These are phyloP conservation scores for Microcyclosporella mali DNA, from an alignment of 2,329 filamentous ascomycete genomes.

Conservation along the genomic window DNA sequence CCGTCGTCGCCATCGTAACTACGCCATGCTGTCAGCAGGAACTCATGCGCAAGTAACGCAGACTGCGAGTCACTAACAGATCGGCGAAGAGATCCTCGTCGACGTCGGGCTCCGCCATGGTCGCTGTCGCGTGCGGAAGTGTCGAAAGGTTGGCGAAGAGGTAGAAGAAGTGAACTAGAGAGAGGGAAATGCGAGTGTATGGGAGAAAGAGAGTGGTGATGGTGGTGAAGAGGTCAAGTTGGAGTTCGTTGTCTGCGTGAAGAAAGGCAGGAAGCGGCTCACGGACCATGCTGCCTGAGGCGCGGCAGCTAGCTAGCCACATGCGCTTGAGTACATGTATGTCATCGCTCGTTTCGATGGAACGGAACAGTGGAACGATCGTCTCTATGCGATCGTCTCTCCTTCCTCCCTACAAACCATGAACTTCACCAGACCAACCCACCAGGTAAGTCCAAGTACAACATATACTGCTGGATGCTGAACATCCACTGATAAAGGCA, in stretches of 20 bases:
- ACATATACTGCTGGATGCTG: not conserved
- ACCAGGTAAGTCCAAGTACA: constrained; percentile 31
- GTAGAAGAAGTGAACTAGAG: not conserved
- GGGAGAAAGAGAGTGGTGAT: not conserved
- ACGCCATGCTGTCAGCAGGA: constrained; percentile 1
- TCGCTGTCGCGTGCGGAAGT: constrained; percentile 24
- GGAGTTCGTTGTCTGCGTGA: not conserved
- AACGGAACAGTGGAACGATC: too few relatives aligned
- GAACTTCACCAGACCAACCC: constrained; percentile 40
- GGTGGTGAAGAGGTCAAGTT: not conserved
- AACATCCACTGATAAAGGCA: not conserved
- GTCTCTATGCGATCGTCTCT: not conserved
- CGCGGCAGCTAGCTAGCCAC: too few relatives aligned
- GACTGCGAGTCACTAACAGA: constrained; percentile 56
- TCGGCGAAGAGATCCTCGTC: constrained; percentile 96
- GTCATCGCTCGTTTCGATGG: too few relatives aligned
- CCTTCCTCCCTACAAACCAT: constrained; percentile 24
- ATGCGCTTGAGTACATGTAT: too few relatives aligned
- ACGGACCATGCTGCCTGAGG: too few relatives aligned
- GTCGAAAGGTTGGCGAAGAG: not conserved
- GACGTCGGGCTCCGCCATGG: constrained; percentile 77
- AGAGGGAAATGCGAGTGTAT: not conserved
- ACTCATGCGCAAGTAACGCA: not conserved
- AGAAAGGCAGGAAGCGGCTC: not conserved
- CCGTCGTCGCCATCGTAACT: constrained; percentile 55